Evolutionary conservation across 129 eudicot species (phyloP), one percentile per base, ranked within the genome.

Genomic region (Logfia minima): DNA sequence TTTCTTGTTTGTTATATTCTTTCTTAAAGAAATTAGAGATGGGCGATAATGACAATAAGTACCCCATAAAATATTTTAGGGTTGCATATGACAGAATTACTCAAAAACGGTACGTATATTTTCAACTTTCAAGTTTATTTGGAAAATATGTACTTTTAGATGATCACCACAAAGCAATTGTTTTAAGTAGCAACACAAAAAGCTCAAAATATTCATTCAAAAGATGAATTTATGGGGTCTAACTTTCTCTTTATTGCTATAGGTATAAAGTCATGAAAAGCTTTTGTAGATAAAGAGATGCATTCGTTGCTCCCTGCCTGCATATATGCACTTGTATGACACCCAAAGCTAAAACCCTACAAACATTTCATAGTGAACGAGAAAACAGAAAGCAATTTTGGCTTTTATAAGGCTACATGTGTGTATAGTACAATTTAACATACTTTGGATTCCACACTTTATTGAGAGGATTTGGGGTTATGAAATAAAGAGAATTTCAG

Each of bases 361-460:
- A 71, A 78, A 77, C 78, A 75, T 83, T 81, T 76, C 77, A 84
- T 82, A 69, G 84, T 75, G 85, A 41, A 71, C 62, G 77, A 34
- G 81, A 81, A 84, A 77, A 81, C 37, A 53, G 74, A 84, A 87
- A 82, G 87, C 71, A 60, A 23, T 76, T 79, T 87, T 87, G 86
- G 86, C 86, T 80, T 84, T 87, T 84, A 72, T 67, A 81, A 80
- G 79, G 75, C 76, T 45, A 80, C 52, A 68, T 74, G 31, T 69
- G 22, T 67, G 24, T 56, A 31, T 80, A 39, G 66, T 72, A 80
- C 68, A 1, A 26, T 2, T 31, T 70, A 59, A 79, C 32, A 19
- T 39, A 68, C 85, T 83, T 90, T 41, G 92, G 88, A 87, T 87
- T 86, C 87, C 85, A 41, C 85, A 55, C 87, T 77, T 76, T 84